Conservation (phyloP, 257 asterid genomes). For the Penstemon eatonii region DNA sequence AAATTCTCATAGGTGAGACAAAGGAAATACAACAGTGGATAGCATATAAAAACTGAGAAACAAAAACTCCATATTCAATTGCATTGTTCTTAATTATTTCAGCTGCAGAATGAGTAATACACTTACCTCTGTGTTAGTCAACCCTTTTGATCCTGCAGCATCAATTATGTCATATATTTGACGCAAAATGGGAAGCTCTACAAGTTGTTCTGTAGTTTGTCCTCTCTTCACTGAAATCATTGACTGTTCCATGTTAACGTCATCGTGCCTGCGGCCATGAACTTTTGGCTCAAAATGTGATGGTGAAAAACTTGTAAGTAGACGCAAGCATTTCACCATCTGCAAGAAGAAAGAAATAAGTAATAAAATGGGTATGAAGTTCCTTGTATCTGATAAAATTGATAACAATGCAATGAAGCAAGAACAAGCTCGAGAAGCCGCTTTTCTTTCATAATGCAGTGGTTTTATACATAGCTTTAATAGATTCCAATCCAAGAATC, state of each 20-base stretch:
- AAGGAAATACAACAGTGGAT: not conserved
- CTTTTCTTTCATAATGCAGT: too few relatives aligned
- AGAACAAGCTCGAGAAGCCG: too few relatives aligned
- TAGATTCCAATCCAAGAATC: too few relatives aligned
- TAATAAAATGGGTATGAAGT: not conserved
- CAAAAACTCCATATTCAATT: not conserved
- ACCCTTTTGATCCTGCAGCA: constrained; percentile 76
- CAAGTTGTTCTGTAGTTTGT: constrained; percentile 69
- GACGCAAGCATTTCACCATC: constrained; percentile 79
- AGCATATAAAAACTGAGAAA: too few relatives aligned
- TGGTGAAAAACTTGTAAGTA: constrained; percentile 73
- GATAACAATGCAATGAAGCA: not conserved
- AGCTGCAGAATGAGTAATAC: constrained; percentile 23
- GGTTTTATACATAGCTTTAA: too few relatives aligned
- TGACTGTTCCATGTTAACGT: constrained; percentile 46
- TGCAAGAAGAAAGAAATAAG: constrained; percentile 30
- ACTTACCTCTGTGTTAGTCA: constrained; percentile 71
- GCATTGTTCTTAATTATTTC: constrained; percentile 2
- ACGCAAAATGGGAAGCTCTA: constrained; percentile 85
- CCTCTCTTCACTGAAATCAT: constrained; percentile 56
- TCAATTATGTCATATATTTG: constrained; percentile 88
- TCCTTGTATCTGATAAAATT: too few relatives aligned
- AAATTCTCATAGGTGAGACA: constrained; percentile 20
- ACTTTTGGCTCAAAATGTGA: constrained; percentile 62
- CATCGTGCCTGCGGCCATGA: constrained; percentile 45